phyloP scores from a whole-genome alignment of 192 early-diverging fungal species.

The Gamsiella multidivaricata region DNA sequence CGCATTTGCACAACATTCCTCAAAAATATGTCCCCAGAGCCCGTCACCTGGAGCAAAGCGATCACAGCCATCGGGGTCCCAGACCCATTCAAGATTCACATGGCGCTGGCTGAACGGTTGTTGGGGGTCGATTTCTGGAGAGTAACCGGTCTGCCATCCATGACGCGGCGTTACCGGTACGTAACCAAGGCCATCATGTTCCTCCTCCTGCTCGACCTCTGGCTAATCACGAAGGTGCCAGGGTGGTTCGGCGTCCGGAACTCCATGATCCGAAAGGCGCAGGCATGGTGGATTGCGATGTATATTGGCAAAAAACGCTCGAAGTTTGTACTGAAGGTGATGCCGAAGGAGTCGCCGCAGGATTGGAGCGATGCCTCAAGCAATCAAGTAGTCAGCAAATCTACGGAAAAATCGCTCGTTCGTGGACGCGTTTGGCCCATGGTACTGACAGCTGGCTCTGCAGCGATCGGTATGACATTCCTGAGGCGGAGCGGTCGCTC shows the following conservation, averaged over 20 bases:
- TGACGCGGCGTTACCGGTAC: background rate
- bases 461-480: slow-evolving; percentile 3
- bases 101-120: slow-evolving; percentile 22
- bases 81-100: slow-evolving; percentile 15
- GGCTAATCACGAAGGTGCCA: slow-evolving; percentile 11
- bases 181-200: background rate
- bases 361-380: too few relatives aligned
- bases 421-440: background rate
- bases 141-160: slow-evolving; percentile 1
- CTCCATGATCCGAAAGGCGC: background rate
- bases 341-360: slow-evolving; percentile 13
- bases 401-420: background rate
- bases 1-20: slow-evolving; percentile 3
- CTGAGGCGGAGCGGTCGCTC: too few relatives aligned
- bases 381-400: background rate
- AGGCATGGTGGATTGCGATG: background rate
- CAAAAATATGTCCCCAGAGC: background rate
- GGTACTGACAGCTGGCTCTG: slow-evolving; percentile 5
- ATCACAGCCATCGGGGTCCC: background rate
- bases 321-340: slow-evolving; percentile 11
- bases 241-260: slow-evolving; percentile 16
- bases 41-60: background rate
- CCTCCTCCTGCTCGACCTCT: slow-evolving; percentile 6
- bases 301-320: slow-evolving; percentile 11
- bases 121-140: slow-evolving; percentile 22